Conservation (phyloP, 139 green algal species). For the Closterium sp. region DNA sequence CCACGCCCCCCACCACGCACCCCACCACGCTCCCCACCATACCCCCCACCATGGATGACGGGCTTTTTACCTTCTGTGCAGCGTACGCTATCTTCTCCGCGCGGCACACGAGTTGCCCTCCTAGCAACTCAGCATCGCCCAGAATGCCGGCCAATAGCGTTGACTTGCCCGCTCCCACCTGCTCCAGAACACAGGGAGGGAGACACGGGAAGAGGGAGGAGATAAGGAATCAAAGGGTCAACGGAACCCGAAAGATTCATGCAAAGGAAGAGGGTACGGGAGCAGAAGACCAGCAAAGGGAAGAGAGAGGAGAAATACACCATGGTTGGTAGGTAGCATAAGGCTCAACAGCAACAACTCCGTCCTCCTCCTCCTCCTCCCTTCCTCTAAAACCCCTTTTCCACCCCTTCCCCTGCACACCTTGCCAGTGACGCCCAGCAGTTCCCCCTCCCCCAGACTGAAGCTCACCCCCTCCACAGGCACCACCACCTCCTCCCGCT, state of each 20-base stretch:
- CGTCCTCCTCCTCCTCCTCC: background rate
- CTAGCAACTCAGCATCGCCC: slow-evolving; percentile 18
- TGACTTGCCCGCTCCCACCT: slow-evolving; percentile 48
- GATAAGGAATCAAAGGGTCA: too few species aligned
- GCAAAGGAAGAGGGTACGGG: too few species aligned
- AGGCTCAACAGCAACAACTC: too few species aligned
- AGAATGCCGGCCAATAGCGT: slow-evolving; percentile 31
- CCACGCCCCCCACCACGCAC: too few species aligned
- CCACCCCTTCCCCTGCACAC: slow-evolving; percentile 12
- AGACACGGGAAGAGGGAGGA: background rate
- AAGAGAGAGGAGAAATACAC: too few species aligned
- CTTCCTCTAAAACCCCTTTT: background rate
- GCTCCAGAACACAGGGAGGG: background rate
- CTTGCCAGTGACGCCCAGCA: slow-evolving; percentile 39
- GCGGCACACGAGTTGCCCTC: background rate
- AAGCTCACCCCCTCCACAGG: slow-evolving; percentile 5
- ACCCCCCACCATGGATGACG: too few species aligned
- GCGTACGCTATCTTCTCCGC: slow-evolving; percentile 14
- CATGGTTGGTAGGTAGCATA: too few species aligned
- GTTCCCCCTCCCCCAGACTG: background rate
- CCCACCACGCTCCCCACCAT: too few species aligned
- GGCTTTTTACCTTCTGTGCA: slow-evolving; percentile 49
- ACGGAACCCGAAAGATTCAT: too few species aligned
- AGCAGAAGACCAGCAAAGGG: too few species aligned
- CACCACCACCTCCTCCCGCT: background rate